Evolutionary conservation across 106 monocot genomes (phyloP).

Genomic region (Dioscorea alata): DNA sequence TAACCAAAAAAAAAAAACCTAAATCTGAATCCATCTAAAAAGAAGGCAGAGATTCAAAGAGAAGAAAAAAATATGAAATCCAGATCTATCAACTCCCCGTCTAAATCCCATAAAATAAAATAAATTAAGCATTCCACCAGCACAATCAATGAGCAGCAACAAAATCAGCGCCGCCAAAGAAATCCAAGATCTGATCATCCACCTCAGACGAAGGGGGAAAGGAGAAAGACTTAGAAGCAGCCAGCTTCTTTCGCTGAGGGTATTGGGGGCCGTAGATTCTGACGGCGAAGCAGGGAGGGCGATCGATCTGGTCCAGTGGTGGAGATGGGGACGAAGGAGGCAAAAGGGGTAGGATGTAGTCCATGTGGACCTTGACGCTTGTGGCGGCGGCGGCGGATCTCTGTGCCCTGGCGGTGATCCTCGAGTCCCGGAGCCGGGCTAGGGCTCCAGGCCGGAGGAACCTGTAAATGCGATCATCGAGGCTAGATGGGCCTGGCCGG

Average conservation of each 20-base stretch:
- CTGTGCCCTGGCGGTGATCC: slow-evolving; percentile 6
- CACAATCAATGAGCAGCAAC: slow-evolving; percentile 12
- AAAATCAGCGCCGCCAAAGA: slow-evolving; percentile 6
- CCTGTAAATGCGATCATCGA: slow-evolving; percentile 13
- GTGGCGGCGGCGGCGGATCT: background rate
- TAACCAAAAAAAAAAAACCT: no score
- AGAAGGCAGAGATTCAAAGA: no score
- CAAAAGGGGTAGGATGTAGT: background rate
- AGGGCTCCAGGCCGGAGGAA: slow-evolving; percentile 24
- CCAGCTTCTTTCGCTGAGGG: slow-evolving; percentile 19
- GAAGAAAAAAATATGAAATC: no score
- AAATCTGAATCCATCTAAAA: no score
- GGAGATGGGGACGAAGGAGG: background rate
- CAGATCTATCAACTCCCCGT: no score
- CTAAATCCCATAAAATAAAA: no score
- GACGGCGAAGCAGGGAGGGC: slow-evolving; percentile 11
- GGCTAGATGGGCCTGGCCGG: background rate
- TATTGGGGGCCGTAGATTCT: slow-evolving; percentile 9
- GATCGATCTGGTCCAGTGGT: background rate
- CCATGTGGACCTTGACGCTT: background rate
- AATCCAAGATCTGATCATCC: slow-evolving; percentile 6
- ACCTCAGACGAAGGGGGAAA: slow-evolving; percentile 7
- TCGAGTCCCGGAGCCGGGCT: slow-evolving; percentile 20
- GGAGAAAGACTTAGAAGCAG: slow-evolving; percentile 7
- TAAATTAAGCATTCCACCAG: background rate